Evolutionary conservation across 306 rosid genomes (phyloP), one percentile per base, ranked within the genome.

Genomic region (Cercis canadensis): DNA sequence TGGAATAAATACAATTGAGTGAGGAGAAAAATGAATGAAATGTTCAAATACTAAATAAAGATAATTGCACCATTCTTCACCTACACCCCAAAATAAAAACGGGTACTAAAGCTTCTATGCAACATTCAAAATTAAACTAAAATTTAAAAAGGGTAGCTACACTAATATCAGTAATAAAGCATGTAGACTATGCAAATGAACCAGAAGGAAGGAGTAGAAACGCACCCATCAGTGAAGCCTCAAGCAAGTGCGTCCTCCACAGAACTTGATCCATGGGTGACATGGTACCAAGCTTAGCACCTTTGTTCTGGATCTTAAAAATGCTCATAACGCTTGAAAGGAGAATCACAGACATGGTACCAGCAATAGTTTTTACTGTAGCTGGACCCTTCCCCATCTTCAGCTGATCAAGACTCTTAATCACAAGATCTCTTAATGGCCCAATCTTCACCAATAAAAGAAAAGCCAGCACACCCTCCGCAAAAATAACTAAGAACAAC

Each of bases 181-280:
- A 19, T 51, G 2, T 7, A 0, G 14, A 5, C 12, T 3, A 32
- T 45, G 31, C 21, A 63, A 3, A 16, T 43, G 54, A 29, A 0
- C 40, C 4, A 24, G 24, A 24, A 24, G 40, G 24, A 47, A 57
- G 17, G 32, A 49, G 12, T 6, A 74, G 15, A 41, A 84, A 61
- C 85, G 21, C 67, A 94, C 98, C 92, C 81, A 90, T 84, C 3
- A 94, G 89, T 11, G 97, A 90, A 78, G 97, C 96, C 82, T 94
- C 96, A 8, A 94, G 95, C 89, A 94, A 76, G 75, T 94, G 98
- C 62, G 98, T 89, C 79, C 97, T 94, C 95, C 96, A 94, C 5
- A 94, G 84, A 83, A 90, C 98, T 74, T 93, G 97, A 87, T 94
- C 98, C 98, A 94, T 94, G 21, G 98, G 97, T 8, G 98, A 94